Evolutionary conservation across 129 eudicot species (phyloP).

Genomic region (Escallonia rubra): DNA sequence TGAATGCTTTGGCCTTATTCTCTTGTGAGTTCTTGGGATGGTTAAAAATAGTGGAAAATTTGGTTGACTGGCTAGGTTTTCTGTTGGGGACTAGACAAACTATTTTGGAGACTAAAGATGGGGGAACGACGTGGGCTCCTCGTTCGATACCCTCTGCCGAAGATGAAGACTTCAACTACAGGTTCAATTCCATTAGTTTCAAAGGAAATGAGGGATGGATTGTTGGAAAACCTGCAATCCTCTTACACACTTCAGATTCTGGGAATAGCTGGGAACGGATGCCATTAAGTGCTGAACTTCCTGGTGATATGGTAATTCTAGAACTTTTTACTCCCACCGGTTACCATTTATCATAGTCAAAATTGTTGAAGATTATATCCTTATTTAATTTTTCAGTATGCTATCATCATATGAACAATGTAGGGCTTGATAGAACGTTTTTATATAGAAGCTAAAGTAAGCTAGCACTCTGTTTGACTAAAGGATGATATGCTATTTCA

Average conservation of each 20-base stretch:
- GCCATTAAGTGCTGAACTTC: slow-evolving; percentile 94
- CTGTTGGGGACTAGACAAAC: slow-evolving; percentile 96
- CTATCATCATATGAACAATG: too few relatives aligned
- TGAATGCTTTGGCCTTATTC: too few relatives aligned
- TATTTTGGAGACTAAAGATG: slow-evolving; percentile 91
- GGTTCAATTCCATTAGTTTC: slow-evolving; percentile 90
- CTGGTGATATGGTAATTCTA: slow-evolving; percentile 82
- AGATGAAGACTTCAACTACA: slow-evolving; percentile 92
- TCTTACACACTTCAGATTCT: slow-evolving; percentile 78
- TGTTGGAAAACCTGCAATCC: slow-evolving; percentile 93
- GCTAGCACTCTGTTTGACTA: too few relatives aligned
- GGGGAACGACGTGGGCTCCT: slow-evolving; percentile 81
- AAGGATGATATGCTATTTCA: too few relatives aligned
- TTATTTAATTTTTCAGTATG: too few relatives aligned
- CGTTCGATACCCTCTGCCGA: slow-evolving; percentile 91
- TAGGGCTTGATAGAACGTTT: too few relatives aligned
- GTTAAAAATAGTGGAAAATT: not conserved
- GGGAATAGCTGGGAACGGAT: slow-evolving; percentile 96
- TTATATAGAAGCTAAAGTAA: too few relatives aligned
- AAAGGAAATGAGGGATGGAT: slow-evolving; percentile 98
- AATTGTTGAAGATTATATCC: not conserved
- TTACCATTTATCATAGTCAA: not conserved
- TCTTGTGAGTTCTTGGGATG: too few relatives aligned
- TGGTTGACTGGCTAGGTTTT: slow-evolving; percentile 62
- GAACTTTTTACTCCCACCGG: not conserved